Evolutionary conservation across 2,329 filamentous ascomycete species (phyloP).

Genomic region (Epichloe festucae): DNA sequence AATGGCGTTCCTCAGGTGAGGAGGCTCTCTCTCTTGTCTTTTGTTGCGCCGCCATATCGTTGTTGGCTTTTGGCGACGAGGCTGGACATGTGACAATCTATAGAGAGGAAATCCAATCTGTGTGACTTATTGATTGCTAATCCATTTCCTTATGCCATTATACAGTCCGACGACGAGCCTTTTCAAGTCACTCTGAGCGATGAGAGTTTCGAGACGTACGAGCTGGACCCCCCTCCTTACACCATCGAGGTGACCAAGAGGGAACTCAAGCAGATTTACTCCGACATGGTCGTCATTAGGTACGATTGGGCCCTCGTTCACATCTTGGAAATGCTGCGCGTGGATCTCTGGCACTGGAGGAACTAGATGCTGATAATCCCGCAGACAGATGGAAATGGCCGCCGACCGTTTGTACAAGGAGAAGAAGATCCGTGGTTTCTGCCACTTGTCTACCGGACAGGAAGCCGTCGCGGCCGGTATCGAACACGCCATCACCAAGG

Average conservation of each 20-base stretch:
- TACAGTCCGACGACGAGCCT: slow-evolving; percentile 79
- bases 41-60: slow-evolving; percentile 1
- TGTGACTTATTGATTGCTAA: slow-evolving; percentile 8
- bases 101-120: neutral
- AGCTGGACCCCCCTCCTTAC: slow-evolving; percentile 95
- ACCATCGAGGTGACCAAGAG: slow-evolving; percentile 90
- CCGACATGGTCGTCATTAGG: slow-evolving; percentile 90
- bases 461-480: slow-evolving; percentile 96
- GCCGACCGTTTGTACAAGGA: slow-evolving; percentile 99
- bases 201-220: slow-evolving; percentile 99
- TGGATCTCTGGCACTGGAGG: neutral
- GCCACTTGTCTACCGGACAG: slow-evolving; percentile 93
- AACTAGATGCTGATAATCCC: slow-evolving; percentile 18
- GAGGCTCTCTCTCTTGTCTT: neutral
- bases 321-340: neutral
- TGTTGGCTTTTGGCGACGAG: slow-evolving; percentile 5
- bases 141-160: slow-evolving; percentile 1
- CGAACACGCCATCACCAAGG: slow-evolving; percentile 83
- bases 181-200: slow-evolving; percentile 90
- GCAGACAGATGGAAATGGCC: slow-evolving; percentile 98
- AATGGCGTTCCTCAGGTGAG: slow-evolving; percentile 47
- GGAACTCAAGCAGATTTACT: slow-evolving; percentile 98
- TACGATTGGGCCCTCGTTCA: slow-evolving; percentile 32
- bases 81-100: too few relatives aligned
- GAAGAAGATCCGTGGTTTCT: slow-evolving; percentile 99